Base-by-base conservation (phyloP, 2,329 filamentous ascomycete genomes). In the Myotisia sp. region DNA sequence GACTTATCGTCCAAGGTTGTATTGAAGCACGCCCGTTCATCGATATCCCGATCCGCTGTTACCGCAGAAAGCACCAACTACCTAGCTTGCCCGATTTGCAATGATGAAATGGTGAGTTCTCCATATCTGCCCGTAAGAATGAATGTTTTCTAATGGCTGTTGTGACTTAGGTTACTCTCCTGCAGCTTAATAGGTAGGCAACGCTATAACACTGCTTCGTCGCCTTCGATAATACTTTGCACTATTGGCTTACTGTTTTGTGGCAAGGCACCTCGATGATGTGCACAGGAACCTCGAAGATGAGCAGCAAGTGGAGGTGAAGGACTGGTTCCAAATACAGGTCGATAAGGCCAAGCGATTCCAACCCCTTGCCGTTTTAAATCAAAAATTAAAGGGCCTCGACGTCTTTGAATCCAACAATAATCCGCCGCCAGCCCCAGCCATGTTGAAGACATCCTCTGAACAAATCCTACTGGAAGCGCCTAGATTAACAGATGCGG, bases 41-140 rank as follows among this genome's bases (percentile, higher is more conserved):
- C 41, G 26, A 59, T 64, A 47, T 63, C 63, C 29, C 58, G 60
- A 35, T 59, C 60, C 31, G 56, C 57, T 12, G 55, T 55, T 31
- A 67, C 68, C 42, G 66, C 62, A 31, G 68, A 73, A 34, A 62
- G 73, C 36, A 72, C 70, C 45, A 72, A 72, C 44, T 71, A 71
- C 55, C 74, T 98, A 39, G 74, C 87, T 36, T 98, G 90, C 56
- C 90, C 90, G n/a, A 98, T 98, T 53, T 98, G 90, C 59, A 85
- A 77, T 47, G 92, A 95, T 61, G 86, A 94, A 58, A 98, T 98
- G 90, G 85, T 90, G 63, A 43, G 62, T 29, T 33, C 26, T 10
- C 24, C 18, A 12, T 20, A 19, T 30, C n/a, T 29, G n/a, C 21
- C 13, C 4, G 4, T n/a, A 19, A n/a, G 36, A n/a, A 6, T 26